Percentiles rank a stretch among this genome's conserved stretches.
Evolutionary conservation across 73 alveolate species (phyloP).

Genomic region (Symbiodinium natans): DNA sequence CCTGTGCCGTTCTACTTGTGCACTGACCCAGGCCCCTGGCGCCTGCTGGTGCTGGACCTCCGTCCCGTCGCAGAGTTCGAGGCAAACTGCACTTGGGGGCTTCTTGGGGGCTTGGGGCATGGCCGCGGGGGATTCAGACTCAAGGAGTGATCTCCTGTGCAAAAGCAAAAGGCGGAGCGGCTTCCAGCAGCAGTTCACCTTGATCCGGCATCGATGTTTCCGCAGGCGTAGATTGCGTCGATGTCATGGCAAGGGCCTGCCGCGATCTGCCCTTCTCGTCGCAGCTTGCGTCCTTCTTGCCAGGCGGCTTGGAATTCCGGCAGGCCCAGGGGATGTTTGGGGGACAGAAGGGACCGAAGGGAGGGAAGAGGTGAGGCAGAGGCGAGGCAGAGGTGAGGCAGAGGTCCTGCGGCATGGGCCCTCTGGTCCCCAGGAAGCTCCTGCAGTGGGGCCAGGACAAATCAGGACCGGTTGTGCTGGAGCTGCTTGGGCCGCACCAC

Average conservation of each 20-base stretch:
- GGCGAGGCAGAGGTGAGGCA: too few species aligned
- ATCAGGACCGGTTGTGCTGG: background rate
- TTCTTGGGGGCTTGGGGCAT: background rate
- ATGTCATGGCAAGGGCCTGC: too few species aligned
- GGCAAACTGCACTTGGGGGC: background rate
- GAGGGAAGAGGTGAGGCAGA: too few species aligned
- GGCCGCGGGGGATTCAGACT: too few species aligned
- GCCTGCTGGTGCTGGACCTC: constrained; percentile 49
- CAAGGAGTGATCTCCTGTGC: too few species aligned
- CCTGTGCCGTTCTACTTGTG: too few species aligned
- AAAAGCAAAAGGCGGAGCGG: constrained; percentile 56
- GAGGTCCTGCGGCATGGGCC: too few species aligned
- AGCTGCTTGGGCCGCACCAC: background rate
- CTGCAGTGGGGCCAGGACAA: background rate
- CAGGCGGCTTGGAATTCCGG: too few species aligned
- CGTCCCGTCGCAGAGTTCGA: constrained; percentile 69
- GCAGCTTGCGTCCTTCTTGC: too few species aligned
- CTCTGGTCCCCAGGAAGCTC: constrained; percentile 6
- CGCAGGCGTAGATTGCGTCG: constrained; percentile 13
- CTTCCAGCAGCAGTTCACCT: constrained; percentile 77
- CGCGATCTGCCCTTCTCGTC: too few species aligned
- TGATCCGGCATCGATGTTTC: constrained; percentile 24
- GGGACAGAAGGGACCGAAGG: too few species aligned
- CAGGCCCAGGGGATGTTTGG: too few species aligned
- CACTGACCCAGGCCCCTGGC: constrained; percentile 90